These are phyloP conservation scores for Nigrospora sphaerica DNA, from an alignment of 2,329 filamentous ascomycete species.

Conservation along the genomic window DNA sequence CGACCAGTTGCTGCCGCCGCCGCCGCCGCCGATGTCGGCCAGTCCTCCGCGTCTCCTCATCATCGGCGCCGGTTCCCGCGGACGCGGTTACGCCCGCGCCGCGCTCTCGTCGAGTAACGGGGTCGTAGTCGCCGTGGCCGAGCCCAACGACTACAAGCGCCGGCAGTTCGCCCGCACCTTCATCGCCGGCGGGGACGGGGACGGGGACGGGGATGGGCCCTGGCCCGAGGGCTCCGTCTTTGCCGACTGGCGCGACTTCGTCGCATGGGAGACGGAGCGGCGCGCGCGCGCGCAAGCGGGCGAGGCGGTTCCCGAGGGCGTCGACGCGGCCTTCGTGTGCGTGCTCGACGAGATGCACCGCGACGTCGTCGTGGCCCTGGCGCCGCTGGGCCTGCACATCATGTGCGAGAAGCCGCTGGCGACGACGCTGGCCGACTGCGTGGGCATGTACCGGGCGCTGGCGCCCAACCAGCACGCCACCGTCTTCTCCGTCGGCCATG, in stretches of 20 bases:
- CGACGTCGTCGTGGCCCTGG: slow-evolving; percentile 69
- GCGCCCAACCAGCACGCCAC: slow-evolving; percentile 20
- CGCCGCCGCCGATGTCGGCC: slow-evolving; percentile 36
- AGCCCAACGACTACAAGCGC: slow-evolving; percentile 74
- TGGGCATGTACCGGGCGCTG: slow-evolving; percentile 62
- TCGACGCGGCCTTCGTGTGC: slow-evolving; percentile 57
- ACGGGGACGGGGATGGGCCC: too few relatives aligned
- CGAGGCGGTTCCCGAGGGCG: slow-evolving; percentile 40
- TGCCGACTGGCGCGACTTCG: slow-evolving; percentile 64
- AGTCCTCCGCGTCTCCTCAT: slow-evolving; percentile 63
- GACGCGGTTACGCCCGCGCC: slow-evolving; percentile 64
- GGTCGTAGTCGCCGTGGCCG: slow-evolving; percentile 69
- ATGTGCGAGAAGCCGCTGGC: slow-evolving; percentile 95
- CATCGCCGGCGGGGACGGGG: slow-evolving; percentile 55
- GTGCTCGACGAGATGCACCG: slow-evolving; percentile 86
- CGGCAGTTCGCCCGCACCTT: slow-evolving; percentile 60
- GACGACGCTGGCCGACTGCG: slow-evolving; percentile 69
- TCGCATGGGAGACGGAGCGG: slow-evolving; percentile 62
- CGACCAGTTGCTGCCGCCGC: slow-evolving; percentile 21
- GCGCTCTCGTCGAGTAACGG: slow-evolving; percentile 60
- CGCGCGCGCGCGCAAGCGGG: slow-evolving; percentile 45
- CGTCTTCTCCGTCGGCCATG: slow-evolving; percentile 89
- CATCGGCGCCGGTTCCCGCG: slow-evolving; percentile 77
- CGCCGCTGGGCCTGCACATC: slow-evolving; percentile 66
- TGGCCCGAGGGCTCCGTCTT: slow-evolving; percentile 62